Evolutionary conservation across 2,329 filamentous ascomycete genomes (phyloP), one percentile per base, ranked within the genome.

Genomic region (Intubia oerlemansii): DNA sequence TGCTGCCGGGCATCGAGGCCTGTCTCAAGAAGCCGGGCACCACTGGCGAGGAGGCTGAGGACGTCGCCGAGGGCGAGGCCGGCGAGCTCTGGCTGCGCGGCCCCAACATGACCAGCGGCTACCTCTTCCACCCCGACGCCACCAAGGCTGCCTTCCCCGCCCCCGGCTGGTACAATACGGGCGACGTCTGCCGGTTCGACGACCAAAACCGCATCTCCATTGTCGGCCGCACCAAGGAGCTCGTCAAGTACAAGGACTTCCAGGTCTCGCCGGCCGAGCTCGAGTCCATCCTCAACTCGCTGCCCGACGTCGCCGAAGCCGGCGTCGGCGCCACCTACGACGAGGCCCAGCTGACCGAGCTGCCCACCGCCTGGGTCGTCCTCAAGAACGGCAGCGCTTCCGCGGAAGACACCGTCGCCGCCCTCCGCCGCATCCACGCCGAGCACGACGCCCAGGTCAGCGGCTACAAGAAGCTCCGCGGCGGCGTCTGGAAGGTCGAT

Each of bases 171-270:
- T 54, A 53, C 29, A 52, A 52, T 26, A 59, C 56, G 0, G 55
- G 56, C 1, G 55, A 59, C 31, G 48, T 58, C 1, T 54, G 52
- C 25, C 45, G 38, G 2, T 43, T 53, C 18, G 47, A 50, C 30
- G 28, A 32, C 1, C 24, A 46, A 1, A 48, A 48, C 2, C 37
- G 41, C 4, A 32, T 53, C 5, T 46, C 39, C 21, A 45, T 54
- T 10, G 44, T 52, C 7, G 51, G 49, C 2, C 38, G 51, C 2
- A 49, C 49, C 3, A 54, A 54, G 29, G 49, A 53, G 17, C 31
- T 54, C 12, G 51, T 54, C 36, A 54, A 54, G 35, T 53, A 52
- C 38, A 53, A 53, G 28, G 50, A 49, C 5, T 52, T 54, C 33
- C 50, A 54, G 28, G 46, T 54, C 4, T 46, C 46, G 16, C 50